A percentile compares a stretch with the other conserved stretches of the same genome.
phyloP scores from a whole-genome alignment of 2,329 filamentous ascomycete genomes.

The Helotiales sp. region DNA sequence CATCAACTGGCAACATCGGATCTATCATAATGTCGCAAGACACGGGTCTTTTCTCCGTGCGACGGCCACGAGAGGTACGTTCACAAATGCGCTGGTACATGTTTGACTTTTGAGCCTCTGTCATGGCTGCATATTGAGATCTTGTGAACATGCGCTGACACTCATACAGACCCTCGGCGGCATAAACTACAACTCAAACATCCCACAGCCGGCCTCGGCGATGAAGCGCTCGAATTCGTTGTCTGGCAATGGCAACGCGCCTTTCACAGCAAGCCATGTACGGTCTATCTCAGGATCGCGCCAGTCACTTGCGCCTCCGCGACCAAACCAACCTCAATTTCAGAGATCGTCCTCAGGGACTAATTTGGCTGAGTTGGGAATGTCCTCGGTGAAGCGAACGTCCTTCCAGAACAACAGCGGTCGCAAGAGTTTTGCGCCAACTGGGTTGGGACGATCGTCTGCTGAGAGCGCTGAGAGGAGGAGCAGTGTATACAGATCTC shows the following conservation, averaged over 20 bases:
- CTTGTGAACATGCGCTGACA: constrained; percentile 14
- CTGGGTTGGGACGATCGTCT: constrained; percentile 30
- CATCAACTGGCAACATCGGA: not conserved
- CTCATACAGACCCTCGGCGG: constrained; percentile 74
- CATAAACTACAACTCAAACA: constrained; percentile 77
- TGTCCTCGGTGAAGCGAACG: constrained; percentile 81
- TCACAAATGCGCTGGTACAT: constrained; percentile 4
- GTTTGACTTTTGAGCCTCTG: not conserved
- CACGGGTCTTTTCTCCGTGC: constrained; percentile 84
- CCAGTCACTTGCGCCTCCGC: constrained; percentile 80
- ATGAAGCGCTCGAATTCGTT: constrained; percentile 90
- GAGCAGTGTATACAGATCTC: constrained; percentile 78
- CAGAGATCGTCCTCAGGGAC: constrained; percentile 80
- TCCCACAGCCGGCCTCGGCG: constrained; percentile 88
- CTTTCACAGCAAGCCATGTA: constrained; percentile 69
- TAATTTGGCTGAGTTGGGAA: constrained; percentile 75
- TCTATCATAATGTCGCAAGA: constrained; percentile 74
- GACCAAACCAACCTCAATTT: constrained; percentile 86
- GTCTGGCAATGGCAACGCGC: constrained; percentile 62
- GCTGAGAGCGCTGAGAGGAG: constrained; percentile 58
- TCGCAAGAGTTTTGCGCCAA: constrained; percentile 60
- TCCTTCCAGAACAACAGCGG: constrained; percentile 69
- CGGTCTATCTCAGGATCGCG: constrained; percentile 82
- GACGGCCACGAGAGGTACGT: constrained; percentile 84
- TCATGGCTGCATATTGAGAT: not conserved